Evolutionary conservation across 164 flowering plant genomes (phyloP).

Genomic region (Liquidambar formosana): DNA sequence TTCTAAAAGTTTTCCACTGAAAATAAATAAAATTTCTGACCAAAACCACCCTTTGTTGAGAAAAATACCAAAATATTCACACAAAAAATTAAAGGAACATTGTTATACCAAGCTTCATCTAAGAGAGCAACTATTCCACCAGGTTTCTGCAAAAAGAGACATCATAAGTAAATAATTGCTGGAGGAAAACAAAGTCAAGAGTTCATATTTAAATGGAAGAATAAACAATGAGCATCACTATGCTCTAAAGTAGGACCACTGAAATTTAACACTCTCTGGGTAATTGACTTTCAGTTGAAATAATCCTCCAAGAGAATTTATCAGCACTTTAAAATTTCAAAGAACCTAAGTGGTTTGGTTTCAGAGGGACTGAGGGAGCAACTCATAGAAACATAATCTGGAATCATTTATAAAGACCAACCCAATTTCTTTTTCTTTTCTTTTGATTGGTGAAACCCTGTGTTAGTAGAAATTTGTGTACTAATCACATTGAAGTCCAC

Average conservation of each 20-base stretch:
- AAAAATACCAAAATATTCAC: background rate
- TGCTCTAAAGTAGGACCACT: background rate
- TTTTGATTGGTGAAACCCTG: too few relatives aligned
- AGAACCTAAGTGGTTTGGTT: background rate
- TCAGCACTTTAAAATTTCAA: background rate
- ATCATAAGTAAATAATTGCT: background rate
- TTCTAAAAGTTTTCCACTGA: background rate
- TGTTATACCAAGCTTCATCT: conserved; percentile 72
- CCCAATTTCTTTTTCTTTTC: too few relatives aligned
- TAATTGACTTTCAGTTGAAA: background rate
- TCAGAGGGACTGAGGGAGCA: background rate
- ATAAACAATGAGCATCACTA: background rate
- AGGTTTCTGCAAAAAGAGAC: conserved; percentile 54
- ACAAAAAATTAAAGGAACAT: background rate
- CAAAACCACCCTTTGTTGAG: background rate
- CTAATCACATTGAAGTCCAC: background rate
- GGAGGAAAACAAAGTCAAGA: background rate
- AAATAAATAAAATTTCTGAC: background rate
- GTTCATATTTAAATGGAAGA: background rate
- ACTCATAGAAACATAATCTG: background rate
- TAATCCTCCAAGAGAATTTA: background rate
- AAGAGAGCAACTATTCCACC: conserved; percentile 74
- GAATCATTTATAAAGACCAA: background rate
- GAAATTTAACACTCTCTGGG: background rate
- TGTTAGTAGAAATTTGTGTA: too few relatives aligned